Evolutionary conservation across 2,329 filamentous ascomycete genomes (phyloP).

Genomic region (Dactylellina parvicollis): DNA sequence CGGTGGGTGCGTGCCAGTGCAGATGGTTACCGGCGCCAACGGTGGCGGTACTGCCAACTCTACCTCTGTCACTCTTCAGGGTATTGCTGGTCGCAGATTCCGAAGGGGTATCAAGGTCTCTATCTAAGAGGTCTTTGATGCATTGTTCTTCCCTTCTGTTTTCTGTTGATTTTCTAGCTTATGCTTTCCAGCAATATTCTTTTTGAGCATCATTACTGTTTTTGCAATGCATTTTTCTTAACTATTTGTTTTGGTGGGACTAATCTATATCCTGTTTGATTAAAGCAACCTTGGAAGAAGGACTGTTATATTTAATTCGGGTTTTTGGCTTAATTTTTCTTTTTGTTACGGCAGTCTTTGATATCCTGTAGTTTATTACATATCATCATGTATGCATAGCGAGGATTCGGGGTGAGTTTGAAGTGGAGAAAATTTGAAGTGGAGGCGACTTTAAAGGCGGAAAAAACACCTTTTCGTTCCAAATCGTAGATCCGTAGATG

Average conservation of each 20-base stretch:
- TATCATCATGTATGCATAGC: neutral
- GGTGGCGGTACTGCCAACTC: neutral
- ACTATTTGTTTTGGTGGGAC: neutral
- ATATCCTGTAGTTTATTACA: neutral
- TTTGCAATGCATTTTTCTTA: neutral
- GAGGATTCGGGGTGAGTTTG: neutral
- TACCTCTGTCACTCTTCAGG: neutral
- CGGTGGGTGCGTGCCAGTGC: constrained; percentile 70
- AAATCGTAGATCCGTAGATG: neutral
- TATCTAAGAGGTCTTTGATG: neutral
- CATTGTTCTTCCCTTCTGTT: neutral
- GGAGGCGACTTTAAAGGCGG: neutral
- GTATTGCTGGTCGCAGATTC: constrained; percentile 23
- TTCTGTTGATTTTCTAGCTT: constrained; percentile 2
- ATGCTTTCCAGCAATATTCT: neutral
- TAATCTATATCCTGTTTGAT: constrained; percentile 4
- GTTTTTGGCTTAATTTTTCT: too few relatives aligned
- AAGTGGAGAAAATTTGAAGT: neutral
- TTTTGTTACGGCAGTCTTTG: too few relatives aligned
- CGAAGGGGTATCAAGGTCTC: constrained; percentile 4
- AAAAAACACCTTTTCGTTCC: neutral
- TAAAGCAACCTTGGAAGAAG: neutral
- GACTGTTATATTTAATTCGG: constrained; percentile 2
- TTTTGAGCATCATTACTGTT: neutral
- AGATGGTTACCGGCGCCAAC: constrained; percentile 60